These are phyloP conservation scores for Thuja plicata DNA, from an alignment of 83 land plant genomes.

Conservation along the genomic window DNA sequence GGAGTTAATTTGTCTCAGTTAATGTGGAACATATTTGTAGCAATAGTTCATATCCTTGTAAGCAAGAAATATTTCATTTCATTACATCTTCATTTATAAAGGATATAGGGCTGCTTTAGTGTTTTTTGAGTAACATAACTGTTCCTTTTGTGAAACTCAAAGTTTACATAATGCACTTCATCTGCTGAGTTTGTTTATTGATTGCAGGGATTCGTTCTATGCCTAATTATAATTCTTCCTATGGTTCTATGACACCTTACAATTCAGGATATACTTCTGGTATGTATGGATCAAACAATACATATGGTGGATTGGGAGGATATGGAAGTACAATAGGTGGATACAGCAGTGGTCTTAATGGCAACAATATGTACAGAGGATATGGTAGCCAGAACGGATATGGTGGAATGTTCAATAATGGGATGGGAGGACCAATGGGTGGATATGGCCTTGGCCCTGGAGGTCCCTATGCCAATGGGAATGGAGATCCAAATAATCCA, in stretches of 20 bases:
- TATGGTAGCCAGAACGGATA: constrained; percentile 14
- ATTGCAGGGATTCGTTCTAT: constrained; percentile 9
- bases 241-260: constrained; percentile 42
- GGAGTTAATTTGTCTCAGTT: background rate
- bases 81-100: background rate
- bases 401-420: constrained; percentile 39
- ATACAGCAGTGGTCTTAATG: constrained; percentile 50
- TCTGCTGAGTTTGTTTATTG: background rate
- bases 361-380: constrained; percentile 38
- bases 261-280: constrained; percentile 41
- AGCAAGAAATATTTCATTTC: background rate
- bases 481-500: constrained; percentile 69
- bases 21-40: background rate
- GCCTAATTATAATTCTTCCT: constrained; percentile 29
- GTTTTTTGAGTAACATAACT: background rate
- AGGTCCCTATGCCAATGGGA: constrained; percentile 39
- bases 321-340: constrained; percentile 6
- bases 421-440: constrained; percentile 22
- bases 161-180: background rate
- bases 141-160: background rate
- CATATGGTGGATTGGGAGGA: constrained; percentile 20
- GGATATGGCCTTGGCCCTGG: constrained; percentile 35
- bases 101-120: background rate
- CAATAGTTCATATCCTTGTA: background rate
- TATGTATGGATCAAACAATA: constrained; percentile 30